These are phyloP conservation scores for Huntiella abstrusa DNA, from an alignment of 2,329 filamentous ascomycete genomes.

Conservation along the genomic window DNA sequence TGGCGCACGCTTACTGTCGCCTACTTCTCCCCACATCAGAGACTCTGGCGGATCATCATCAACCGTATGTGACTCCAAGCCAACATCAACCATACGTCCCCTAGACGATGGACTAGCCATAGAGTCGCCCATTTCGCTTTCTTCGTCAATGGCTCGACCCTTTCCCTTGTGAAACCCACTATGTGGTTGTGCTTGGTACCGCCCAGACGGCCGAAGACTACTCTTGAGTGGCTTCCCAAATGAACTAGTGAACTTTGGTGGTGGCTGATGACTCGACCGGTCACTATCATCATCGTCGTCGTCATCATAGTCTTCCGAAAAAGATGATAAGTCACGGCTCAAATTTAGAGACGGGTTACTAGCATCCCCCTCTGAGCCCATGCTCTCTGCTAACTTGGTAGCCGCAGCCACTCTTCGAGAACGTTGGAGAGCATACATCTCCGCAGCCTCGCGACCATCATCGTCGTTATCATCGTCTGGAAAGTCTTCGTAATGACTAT, in stretches of 20 bases:
- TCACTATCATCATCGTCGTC: conserved; percentile 14
- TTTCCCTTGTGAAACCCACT: neutral
- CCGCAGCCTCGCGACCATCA: conserved; percentile 82
- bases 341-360: conserved; percentile 36
- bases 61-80: conserved; percentile 49
- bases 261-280: conserved; percentile 11
- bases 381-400: conserved; percentile 67
- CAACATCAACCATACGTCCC: conserved; percentile 70
- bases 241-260: conserved; percentile 11
- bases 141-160: conserved; percentile 22
- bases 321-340: conserved; percentile 21
- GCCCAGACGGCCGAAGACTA: conserved; percentile 19
- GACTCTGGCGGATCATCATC: conserved; percentile 42
- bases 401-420: conserved; percentile 77
- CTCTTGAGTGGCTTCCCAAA: conserved; percentile 35
- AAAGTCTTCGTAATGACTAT: conserved; percentile 77
- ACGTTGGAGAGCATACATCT: conserved; percentile 77
- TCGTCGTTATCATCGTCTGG: conserved; percentile 85
- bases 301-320: conserved; percentile 15
- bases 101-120: conserved; percentile 5
- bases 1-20: conserved; percentile 36
- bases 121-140: conserved; percentile 22
- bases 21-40: conserved; percentile 31
- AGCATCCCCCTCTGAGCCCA: conserved; percentile 59
- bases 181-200: neutral